Base-by-base conservation (phyloP, 768 basidiomycete species). In the Lanmaoa pseudosensibilis region DNA sequence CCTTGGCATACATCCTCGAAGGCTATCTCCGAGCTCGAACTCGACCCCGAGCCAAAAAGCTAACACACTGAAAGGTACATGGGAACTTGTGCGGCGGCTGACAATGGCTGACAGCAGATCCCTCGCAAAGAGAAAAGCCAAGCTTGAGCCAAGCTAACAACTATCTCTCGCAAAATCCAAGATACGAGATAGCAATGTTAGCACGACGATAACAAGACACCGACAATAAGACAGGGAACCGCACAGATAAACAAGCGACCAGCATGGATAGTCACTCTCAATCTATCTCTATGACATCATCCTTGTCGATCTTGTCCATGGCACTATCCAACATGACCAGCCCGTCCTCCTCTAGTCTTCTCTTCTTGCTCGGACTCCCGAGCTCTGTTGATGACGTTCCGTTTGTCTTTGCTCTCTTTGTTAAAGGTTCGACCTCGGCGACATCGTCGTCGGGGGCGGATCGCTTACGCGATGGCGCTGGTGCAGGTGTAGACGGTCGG, bases 301-400 rank as follows among this genome's bases (percentile, higher is more conserved):
- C 84, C 23, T 81, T 66, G 27, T 75, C 84, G 32, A 85, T 67
- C 61, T 69, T 64, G 59, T 85, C 85, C 54, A 82, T 75, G 34
- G 75, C 77, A 12, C 76, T 74, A 33, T 89, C 88, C 68, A 93
- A 70, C 62, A 90, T 59, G 34, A 93, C 68, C 44, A 92, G 64
- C 10, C 90, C 91, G 53, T 92, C 90, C 64, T 87, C 84, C 46
- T 92, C 90, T 54, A 92, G 66, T 59, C 75, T 71, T 54, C 82
- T 72, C 63, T 79, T 83, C 74, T 90, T 88, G 64, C 80, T 86
- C 16, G 86, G 86, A 62, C 83, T 85, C 30, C 69, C 59, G 1
- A 68, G 59, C 12, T 69, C 65, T 8, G 34, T 9, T n/a, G 52
- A 46, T 4, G 62, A 50, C 16, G 61, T 33, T 1, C 67, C 71